Base-by-base conservation (phyloP, 352 stramenopile genomes). In the Phytophthora ohioensis region DNA sequence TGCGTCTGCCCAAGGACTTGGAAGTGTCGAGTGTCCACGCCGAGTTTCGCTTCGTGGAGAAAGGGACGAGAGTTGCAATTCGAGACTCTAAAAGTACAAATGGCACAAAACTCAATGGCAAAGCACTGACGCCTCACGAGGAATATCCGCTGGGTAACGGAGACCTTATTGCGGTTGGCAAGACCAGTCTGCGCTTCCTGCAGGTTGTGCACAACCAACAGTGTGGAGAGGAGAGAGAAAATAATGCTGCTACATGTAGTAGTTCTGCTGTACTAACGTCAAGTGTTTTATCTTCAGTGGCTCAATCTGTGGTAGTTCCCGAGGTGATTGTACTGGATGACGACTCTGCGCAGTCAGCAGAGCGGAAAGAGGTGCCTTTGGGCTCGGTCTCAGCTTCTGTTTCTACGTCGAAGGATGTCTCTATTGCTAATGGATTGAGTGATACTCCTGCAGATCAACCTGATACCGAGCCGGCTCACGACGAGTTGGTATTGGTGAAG, bases 11-110 rank as follows among this genome's bases (percentile, higher is more conserved):
- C 4, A 57, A 79, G 6, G 84, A 91, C 64, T 62, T 91, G 57
- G 84, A 91, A 67, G 80, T 91, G 1, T 91, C 84, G 3, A 82
- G 78, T 4, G 45, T 76, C 35, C 84, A 91, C 54, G 81, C 81
- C 5, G 76, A 90, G 65, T 58, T 91, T 68, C 64, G 63, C 27
- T 61, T 73, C 11, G 15, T 58, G 27, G 57, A 42, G 36, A 43
- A 12, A 2, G 60, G 9, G 1, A 47, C 34, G 8, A 38, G 30
- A 32, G 30, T 75, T 5, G 54, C 63, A 15, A 9, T 81, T 36
- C 51, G 72, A 8, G 84, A 91, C 52, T 31, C 60, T n/a, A 75
- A 78, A 47, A 90, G 81, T 64, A 91, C 84, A 32, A 91, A 91
- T 49, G 84, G 84, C 21, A 81, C 84, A 15, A 81, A 80, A 52